phyloP scores from a whole-genome alignment of 768 basidiomycete species.

The Symmetrospora coprosmae region DNA sequence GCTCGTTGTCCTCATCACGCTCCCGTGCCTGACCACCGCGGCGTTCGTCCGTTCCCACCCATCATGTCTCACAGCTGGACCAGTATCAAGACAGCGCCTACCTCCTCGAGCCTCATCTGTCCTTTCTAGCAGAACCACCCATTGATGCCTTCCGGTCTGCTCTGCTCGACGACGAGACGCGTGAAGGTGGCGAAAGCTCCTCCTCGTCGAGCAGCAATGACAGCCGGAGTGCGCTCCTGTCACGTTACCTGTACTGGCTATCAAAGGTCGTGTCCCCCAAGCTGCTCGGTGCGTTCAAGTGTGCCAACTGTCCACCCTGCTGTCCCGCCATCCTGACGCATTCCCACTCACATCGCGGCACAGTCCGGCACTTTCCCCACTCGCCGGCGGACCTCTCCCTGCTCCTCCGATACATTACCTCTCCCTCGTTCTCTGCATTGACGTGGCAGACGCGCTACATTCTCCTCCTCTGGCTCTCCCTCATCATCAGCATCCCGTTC shows the following conservation, averaged over 20 bases:
- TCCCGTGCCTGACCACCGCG: too few relatives aligned
- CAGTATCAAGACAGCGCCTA: constrained; percentile 87
- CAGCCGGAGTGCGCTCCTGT: too few relatives aligned
- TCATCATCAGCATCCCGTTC: constrained; percentile 88
- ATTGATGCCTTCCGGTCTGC: constrained; percentile 50
- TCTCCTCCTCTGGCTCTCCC: constrained; percentile 78
- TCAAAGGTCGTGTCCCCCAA: constrained; percentile 83
- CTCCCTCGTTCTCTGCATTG: constrained; percentile 32
- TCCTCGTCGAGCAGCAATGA: too few relatives aligned
- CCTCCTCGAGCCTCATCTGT: constrained; percentile 77
- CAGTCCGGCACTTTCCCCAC: constrained; percentile 90
- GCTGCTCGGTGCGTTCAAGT: constrained; percentile 63
- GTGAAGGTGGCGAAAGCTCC: too few relatives aligned
- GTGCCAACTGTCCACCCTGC: constrained; percentile 10
- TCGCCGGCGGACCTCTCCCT: constrained; percentile 67
- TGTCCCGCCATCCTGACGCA: constrained; percentile 23
- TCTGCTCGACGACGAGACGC: too few relatives aligned
- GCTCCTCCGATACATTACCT: constrained; percentile 52
- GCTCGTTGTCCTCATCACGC: too few relatives aligned
- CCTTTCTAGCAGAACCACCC: constrained; percentile 60
- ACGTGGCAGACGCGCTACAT: constrained; percentile 75
- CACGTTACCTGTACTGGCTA: constrained; percentile 65
- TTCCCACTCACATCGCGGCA: not conserved
- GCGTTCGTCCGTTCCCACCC: too few relatives aligned
- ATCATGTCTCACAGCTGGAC: constrained; percentile 54